phyloP scores from a whole-genome alignment of 1,139 yeast genomes.

The Groenewaldozyma auringiensis region DNA sequence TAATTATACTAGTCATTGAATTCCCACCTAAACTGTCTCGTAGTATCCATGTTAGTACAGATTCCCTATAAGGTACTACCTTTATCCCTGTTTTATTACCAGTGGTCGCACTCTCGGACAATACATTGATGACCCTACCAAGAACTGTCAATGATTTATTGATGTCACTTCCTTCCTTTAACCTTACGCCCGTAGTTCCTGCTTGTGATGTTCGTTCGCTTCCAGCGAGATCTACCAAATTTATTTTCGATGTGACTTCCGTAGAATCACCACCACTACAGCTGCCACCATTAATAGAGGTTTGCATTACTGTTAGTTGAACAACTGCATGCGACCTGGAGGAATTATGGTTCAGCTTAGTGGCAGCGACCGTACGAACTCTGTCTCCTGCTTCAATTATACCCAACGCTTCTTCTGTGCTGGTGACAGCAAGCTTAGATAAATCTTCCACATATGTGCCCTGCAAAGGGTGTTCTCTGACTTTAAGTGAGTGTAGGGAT shows the following conservation, averaged over 20 bases:
- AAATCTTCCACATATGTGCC: conserved; percentile 20
- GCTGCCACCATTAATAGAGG: conserved; percentile 12
- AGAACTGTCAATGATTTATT: conserved; percentile 72
- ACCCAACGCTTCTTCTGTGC: conserved; percentile 15
- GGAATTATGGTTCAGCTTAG: conserved; percentile 24
- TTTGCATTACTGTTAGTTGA: conserved; percentile 22
- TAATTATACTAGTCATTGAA: conserved; percentile 69
- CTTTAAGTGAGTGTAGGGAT: conserved; percentile 10
- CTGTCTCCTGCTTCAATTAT: conserved; percentile 21
- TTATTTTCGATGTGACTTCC: conserved; percentile 40
- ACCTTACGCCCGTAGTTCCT: conserved; percentile 20
- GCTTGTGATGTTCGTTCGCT: conserved; percentile 80
- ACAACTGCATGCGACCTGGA: conserved; percentile 27
- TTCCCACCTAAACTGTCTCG: conserved; percentile 80
- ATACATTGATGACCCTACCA: conserved; percentile 72
- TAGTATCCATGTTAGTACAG: conserved; percentile 64
- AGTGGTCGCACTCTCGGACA: conserved; percentile 46
- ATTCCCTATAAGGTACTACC: conserved; percentile 69
- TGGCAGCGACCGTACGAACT: conserved; percentile 23
- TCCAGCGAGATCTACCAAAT: conserved; percentile 83
- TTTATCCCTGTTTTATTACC: background rate
- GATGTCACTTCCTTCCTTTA: conserved; percentile 63
- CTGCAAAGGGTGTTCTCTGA: conserved; percentile 23
- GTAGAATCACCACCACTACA: conserved; percentile 18
- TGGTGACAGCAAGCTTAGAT: conserved; percentile 19